Conservation (phyloP, 768 basidiomycete genomes). For the Mycena galopus region DNA sequence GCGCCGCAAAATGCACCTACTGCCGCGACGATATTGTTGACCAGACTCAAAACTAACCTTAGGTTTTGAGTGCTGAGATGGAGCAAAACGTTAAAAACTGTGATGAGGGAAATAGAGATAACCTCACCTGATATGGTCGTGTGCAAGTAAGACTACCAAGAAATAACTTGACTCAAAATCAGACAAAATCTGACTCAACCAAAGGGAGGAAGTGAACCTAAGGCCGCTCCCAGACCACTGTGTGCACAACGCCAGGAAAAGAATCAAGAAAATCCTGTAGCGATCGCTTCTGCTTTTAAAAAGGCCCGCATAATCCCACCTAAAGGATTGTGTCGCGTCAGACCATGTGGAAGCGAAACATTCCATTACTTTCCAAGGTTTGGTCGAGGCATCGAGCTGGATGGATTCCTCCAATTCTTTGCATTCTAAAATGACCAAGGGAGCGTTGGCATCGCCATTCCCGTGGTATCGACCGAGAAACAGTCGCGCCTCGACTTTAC, state of each 20-base stretch:
- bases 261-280: conserved; percentile 61
- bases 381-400: conserved; percentile 64
- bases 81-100: background rate
- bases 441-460: conserved; percentile 61
- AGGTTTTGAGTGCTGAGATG: conserved; percentile 48
- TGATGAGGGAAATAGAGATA: too few species aligned
- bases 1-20: conserved; percentile 58
- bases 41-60: conserved; percentile 56
- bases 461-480: conserved; percentile 69
- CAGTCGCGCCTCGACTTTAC: conserved; percentile 60
- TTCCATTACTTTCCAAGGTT: conserved; percentile 59
- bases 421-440: conserved; percentile 65
- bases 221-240: conserved; percentile 71
- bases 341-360: background rate
- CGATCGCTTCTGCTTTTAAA: conserved; percentile 61
- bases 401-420: conserved; percentile 66
- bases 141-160: conserved; percentile 56
- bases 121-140: conserved; percentile 49
- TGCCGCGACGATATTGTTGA: conserved; percentile 57
- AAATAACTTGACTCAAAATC: conserved; percentile 50
- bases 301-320: conserved; percentile 66
- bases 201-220: conserved; percentile 46
- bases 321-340: conserved; percentile 27
- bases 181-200: background rate
- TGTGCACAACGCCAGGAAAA: conserved; percentile 68